Conservation (phyloP, 2,329 filamentous ascomycete species). For the Epichloe brachyelytri region DNA sequence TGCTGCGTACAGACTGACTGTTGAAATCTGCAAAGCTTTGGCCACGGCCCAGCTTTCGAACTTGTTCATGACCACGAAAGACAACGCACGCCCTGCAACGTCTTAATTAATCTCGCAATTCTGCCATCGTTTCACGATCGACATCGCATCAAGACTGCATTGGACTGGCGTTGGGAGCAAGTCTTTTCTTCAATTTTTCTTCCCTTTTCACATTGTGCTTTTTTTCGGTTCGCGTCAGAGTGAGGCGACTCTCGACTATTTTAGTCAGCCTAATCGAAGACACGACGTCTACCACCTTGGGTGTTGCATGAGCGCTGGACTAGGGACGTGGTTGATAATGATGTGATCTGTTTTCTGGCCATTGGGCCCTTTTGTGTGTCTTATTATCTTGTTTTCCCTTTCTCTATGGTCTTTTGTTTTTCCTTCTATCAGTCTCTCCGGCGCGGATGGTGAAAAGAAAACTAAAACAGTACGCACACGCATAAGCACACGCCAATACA, state of each 20-base stretch:
- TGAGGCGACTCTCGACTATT: no score
- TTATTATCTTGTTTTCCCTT: neutral
- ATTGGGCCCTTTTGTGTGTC: neutral
- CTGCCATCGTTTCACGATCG: neutral
- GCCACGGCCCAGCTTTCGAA: neutral
- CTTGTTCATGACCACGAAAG: neutral
- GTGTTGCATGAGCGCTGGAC: neutral
- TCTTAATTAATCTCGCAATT: neutral
- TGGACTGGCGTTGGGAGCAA: slow-evolving; percentile 4
- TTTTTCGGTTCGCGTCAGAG: neutral
- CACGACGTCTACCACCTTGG: neutral
- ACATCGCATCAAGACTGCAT: slow-evolving; percentile 6
- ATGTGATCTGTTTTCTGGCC: neutral
- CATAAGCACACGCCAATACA: no score
- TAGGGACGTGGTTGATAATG: neutral
- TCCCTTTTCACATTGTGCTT: neutral
- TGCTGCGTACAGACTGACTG: neutral
- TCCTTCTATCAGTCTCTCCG: no score
- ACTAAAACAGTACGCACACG: no score
- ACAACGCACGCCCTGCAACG: neutral
- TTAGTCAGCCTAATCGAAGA: neutral
- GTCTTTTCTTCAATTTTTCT: neutral
- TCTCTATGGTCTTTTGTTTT: no score
- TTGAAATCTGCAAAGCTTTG: slow-evolving; percentile 1
- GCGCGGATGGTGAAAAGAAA: no score